Percentiles rank a stretch among this genome's conserved stretches.
Evolutionary conservation across 2,329 filamentous ascomycete species (phyloP).

Genomic region (Leptographium procerum): DNA sequence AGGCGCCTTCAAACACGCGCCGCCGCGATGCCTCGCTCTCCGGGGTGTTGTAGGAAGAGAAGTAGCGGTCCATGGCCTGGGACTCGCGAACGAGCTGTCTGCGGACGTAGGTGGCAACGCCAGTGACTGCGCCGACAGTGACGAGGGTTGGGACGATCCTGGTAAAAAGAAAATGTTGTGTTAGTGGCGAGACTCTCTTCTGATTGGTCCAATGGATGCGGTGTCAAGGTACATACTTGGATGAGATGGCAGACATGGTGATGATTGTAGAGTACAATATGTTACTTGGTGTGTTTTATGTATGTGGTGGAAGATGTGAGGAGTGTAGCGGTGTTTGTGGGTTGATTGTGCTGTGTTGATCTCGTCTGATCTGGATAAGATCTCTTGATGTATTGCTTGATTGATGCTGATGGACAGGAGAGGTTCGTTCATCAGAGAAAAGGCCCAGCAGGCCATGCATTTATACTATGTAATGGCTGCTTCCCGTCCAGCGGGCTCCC

Average conservation of each 20-base stretch:
- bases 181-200: not conserved
- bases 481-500: not conserved
- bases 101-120: conserved; percentile 22
- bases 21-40: conserved; percentile 23
- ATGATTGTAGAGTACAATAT: not conserved
- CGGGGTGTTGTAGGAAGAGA: conserved; percentile 24
- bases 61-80: conserved; percentile 24
- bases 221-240: not conserved
- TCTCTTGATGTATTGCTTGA: not conserved
- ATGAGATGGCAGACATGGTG: not conserved
- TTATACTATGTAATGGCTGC: not conserved
- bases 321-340: not conserved
- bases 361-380: not conserved
- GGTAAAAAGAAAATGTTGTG: not conserved
- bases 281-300: no score
- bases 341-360: not conserved
- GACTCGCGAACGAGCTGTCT: conserved; percentile 22
- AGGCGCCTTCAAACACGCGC: conserved; percentile 21
- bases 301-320: not conserved
- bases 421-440: not conserved
- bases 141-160: conserved; percentile 10
- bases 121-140: conserved; percentile 11
- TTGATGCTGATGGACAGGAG: not conserved
- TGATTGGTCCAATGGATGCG: not conserved
- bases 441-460: not conserved